Conservation (phyloP, 345 rosid species). For the Aquilaria malaccensis region DNA sequence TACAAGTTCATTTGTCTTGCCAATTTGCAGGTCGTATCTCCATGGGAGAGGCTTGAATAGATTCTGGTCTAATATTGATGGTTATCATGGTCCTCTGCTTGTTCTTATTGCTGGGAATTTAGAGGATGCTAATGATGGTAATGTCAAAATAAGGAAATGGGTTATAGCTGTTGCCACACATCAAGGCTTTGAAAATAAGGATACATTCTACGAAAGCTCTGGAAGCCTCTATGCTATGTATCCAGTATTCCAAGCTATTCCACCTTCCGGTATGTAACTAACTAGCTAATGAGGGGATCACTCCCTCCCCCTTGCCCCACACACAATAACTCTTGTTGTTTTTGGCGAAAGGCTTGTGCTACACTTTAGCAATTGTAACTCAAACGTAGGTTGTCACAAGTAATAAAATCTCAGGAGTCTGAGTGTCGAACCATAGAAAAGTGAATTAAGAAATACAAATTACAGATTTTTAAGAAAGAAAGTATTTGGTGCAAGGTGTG, state of each 20-base stretch:
- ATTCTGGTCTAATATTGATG: constrained; percentile 82
- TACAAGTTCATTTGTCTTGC: neutral
- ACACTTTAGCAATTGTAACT: too few relatives aligned
- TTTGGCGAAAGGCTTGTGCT: too few relatives aligned
- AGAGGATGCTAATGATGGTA: constrained; percentile 29
- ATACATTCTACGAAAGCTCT: constrained; percentile 65
- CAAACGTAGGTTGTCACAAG: too few relatives aligned
- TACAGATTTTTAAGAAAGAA: too few relatives aligned
- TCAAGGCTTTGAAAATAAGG: constrained; percentile 76
- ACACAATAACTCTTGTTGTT: too few relatives aligned
- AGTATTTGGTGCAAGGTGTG: too few relatives aligned
- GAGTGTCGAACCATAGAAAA: too few relatives aligned
- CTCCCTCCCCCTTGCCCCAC: too few relatives aligned
- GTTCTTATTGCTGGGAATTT: constrained; percentile 53
- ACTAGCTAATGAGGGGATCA: neutral
- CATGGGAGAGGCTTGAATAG: constrained; percentile 90
- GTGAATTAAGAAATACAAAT: too few relatives aligned
- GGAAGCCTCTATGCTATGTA: constrained; percentile 62
- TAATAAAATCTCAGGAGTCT: too few relatives aligned
- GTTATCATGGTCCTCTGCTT: constrained; percentile 73
- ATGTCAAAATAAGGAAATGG: constrained; percentile 47
- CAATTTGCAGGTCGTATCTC: constrained; percentile 52
- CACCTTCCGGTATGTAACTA: constrained; percentile 57
- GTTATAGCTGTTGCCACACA: constrained; percentile 58
- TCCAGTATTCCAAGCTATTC: constrained; percentile 55